phyloP scores from a whole-genome alignment of 2,329 filamentous ascomycete species.

The Fusarium sublunatum region DNA sequence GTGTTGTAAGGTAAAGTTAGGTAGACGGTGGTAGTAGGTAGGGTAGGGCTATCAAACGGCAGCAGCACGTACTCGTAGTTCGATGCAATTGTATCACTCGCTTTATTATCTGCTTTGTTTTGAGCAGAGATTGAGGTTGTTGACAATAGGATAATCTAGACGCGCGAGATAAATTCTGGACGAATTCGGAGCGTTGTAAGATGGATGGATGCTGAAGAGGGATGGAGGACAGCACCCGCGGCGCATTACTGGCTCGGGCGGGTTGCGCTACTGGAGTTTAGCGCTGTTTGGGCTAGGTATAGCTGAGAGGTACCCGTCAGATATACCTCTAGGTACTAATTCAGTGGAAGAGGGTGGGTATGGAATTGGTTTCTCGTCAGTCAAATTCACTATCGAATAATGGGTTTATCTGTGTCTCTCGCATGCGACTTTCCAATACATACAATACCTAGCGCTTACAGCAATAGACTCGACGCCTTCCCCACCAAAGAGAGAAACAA shows the following conservation, averaged over 20 bases:
- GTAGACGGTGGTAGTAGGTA: too few species aligned
- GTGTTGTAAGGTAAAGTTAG: background rate
- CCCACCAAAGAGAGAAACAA: slow-evolving; percentile 10
- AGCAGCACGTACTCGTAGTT: too few species aligned
- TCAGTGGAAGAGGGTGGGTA: too few species aligned
- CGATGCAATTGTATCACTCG: too few species aligned
- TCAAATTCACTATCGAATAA: too few species aligned
- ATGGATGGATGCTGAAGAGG: background rate
- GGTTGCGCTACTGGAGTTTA: background rate
- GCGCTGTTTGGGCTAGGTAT: too few species aligned
- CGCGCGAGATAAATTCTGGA: background rate
- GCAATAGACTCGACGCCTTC: background rate
- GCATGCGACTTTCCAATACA: background rate
- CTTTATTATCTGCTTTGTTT: too few species aligned
- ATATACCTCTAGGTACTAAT: too few species aligned
- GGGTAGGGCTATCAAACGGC: background rate
- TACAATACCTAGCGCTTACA: background rate
- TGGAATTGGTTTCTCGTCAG: too few species aligned
- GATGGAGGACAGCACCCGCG: too few species aligned
- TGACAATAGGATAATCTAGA: background rate
- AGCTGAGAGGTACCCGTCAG: background rate
- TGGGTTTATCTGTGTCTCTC: too few species aligned
- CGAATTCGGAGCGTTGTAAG: background rate
- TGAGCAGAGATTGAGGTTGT: too few species aligned
- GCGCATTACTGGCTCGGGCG: background rate